These are phyloP conservation scores for Eutrema yunnanense DNA, from an alignment of 345 rosid species.

Conservation along the genomic window DNA sequence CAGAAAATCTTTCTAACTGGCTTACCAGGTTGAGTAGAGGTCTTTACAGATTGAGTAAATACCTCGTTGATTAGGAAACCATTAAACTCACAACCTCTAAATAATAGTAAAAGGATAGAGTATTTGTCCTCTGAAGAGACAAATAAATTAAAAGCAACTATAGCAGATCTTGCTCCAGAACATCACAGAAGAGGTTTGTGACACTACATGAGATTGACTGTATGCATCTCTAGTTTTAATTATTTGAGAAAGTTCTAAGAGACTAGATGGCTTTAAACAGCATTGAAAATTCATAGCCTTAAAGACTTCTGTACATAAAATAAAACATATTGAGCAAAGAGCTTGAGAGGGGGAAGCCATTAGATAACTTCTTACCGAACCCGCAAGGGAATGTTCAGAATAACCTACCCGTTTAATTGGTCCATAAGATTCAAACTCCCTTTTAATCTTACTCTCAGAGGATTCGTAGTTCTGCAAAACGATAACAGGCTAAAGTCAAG, in stretches of 20 bases:
- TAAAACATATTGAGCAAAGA: conserved; percentile 4
- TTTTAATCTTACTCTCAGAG: conserved; percentile 83
- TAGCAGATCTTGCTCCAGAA: not conserved
- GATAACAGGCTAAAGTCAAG: conserved; percentile 4
- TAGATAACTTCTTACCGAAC: conserved; percentile 76
- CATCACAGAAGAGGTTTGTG: conserved; percentile 20
- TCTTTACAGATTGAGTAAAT: conserved; percentile 24
- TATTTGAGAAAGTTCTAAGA: not conserved
- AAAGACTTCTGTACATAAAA: not conserved
- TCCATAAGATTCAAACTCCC: conserved; percentile 99
- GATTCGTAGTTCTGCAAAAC: conserved; percentile 87
- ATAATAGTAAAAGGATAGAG: not conserved
- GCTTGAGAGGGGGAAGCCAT: conserved; percentile 19
- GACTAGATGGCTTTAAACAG: not conserved
- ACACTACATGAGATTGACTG: not conserved
- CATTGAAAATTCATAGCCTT: not conserved
- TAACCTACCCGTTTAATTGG: conserved; percentile 95
- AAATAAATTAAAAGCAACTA: conserved; percentile 24
- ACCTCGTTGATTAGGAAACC: conserved; percentile 21
- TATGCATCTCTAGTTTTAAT: not conserved
- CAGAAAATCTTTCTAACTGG: conserved; percentile 9
- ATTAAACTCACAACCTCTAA: not conserved
- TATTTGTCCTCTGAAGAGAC: not conserved
- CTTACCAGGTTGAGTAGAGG: conserved; percentile 38
- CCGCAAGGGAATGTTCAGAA: conserved; percentile 46